phyloP scores from a whole-genome alignment of 257 asterid species.

The Jaltomata sinuosa region DNA sequence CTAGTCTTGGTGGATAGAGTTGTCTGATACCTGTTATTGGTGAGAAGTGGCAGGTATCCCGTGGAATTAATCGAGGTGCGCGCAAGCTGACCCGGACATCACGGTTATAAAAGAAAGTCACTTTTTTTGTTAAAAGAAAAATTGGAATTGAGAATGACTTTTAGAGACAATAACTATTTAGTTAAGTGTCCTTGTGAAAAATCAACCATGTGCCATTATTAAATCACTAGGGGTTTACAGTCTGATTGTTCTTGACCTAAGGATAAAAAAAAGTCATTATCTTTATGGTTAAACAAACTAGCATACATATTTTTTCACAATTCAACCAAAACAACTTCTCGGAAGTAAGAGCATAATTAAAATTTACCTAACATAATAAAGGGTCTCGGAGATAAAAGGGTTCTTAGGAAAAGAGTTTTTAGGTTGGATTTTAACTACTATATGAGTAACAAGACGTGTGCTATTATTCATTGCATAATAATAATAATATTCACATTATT shows the following conservation, averaged over 20 bases:
- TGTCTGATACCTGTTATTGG: too few species aligned
- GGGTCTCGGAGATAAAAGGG: background rate
- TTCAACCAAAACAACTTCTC: background rate
- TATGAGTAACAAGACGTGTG: background rate
- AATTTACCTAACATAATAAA: background rate
- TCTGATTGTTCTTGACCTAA: background rate
- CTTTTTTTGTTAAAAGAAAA: background rate
- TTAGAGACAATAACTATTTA: background rate
- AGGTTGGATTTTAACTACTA: background rate
- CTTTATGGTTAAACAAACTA: background rate
- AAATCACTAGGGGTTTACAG: background rate
- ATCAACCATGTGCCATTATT: background rate
- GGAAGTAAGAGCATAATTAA: background rate
- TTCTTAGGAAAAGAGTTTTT: background rate
- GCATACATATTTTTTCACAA: background rate
- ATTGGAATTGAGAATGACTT: background rate
- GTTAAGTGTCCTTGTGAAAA: background rate
- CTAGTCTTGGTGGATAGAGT: too few species aligned
- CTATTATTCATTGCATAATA: background rate
- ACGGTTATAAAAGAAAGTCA: too few species aligned
- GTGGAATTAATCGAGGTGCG: too few species aligned
- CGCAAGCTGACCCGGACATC: too few species aligned
- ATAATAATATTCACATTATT: background rate
- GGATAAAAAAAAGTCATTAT: background rate
- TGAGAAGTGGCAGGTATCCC: too few species aligned